phyloP scores from a whole-genome alignment of 73 alveolate species.

The Paramecium bursaria region DNA sequence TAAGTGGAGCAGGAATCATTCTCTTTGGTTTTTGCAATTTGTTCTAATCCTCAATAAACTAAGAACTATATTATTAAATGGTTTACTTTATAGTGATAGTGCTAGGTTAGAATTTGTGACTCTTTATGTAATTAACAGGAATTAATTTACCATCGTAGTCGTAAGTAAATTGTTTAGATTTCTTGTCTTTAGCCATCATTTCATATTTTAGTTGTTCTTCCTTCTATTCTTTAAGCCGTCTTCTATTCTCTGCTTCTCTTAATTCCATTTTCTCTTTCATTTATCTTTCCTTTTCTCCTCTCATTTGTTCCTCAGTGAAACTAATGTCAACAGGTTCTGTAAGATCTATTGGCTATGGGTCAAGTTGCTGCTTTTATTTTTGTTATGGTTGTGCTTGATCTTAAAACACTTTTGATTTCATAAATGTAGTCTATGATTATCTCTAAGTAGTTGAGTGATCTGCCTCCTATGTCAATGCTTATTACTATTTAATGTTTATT shows the following conservation, averaged over 20 bases:
- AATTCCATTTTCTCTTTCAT: constrained; percentile 2
- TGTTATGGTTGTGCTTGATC: constrained; percentile 2
- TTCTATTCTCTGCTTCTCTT: constrained; percentile 38
- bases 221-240: constrained; percentile 29
- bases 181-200: constrained; percentile 42
- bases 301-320: constrained; percentile 20
- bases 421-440: constrained; percentile 19
- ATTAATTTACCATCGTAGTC: constrained; percentile 58
- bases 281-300: constrained; percentile 41
- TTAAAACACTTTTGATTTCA: constrained; percentile 44
- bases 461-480: neutral
- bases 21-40: constrained; percentile 4
- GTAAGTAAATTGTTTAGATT: constrained; percentile 31
- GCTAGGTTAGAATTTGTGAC: constrained; percentile 21
- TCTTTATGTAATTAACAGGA: neutral
- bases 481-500: neutral
- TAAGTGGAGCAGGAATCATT: neutral
- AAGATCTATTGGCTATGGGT: neutral
- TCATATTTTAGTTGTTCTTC: constrained; percentile 48
- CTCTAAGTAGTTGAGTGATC: neutral
- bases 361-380: neutral
- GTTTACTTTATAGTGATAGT: constrained; percentile 25
- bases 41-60: neutral
- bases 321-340: constrained; percentile 45
- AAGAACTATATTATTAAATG: too few relatives aligned